Base-by-base conservation (phyloP, 345 rosid genomes). In the Kernera saxatilis region DNA sequence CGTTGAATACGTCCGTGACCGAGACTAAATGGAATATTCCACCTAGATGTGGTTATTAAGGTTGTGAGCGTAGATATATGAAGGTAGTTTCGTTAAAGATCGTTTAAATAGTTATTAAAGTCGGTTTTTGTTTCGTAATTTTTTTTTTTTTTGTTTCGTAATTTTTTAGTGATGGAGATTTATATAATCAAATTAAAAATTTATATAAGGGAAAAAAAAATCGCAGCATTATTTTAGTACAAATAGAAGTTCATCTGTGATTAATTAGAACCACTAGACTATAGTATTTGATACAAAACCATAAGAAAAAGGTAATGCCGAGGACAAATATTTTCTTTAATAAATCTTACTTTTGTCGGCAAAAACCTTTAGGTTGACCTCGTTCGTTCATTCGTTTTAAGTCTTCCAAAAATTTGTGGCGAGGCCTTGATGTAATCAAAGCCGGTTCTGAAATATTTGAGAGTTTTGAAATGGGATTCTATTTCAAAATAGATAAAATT, bases 11-110 rank as follows among this genome's bases (percentile, higher is more conserved):
- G 32, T 69, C 54, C 22, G 75, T 63, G 33, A 14, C 75, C 46
- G 67, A 46, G 53, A 55, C 70, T 55, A 76, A 70, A 70, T 76
- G 79, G 79, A 63, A 76, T 63, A 69, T 76, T 69, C 79, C 75
- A 15, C 71, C 70, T n/a, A 69, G 12, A 53, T 76, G 79, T 55
- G 75, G 79, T 63, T 74, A 57, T 40, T 67, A 23, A 15, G 48
- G 14, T 19, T 8, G 21, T 29, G 48, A 29, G 58, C 26, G 26
- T 25, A 61, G n/a, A 32, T 69, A 5, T 56, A 22, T 67, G 30
- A 25, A 41, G 18, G 21, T 53, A 52, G 75, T 50, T 48, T 27
- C 32, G 33, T 21, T 49, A 27, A 27, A 59, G 56, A 52, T 18
- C 2, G 19, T 50, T 21, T 60, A 12, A 19, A n/a, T 27, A 2